phyloP scores from a whole-genome alignment of 2,329 filamentous ascomycete species.

The Aspergillus viridinutans region DNA sequence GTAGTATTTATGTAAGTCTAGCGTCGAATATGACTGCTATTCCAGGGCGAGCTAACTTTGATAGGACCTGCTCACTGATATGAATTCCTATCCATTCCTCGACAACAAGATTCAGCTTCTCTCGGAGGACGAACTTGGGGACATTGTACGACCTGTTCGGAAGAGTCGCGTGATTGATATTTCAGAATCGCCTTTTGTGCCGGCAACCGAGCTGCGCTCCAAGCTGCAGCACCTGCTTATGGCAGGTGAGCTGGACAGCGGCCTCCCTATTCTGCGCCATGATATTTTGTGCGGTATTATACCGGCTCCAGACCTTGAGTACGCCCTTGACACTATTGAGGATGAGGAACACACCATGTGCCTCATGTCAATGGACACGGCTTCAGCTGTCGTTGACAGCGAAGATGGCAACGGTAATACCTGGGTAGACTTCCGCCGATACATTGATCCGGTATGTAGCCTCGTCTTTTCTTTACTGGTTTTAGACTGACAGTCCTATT shows the following conservation, averaged over 20 bases:
- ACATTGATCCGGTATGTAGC: constrained; percentile 74
- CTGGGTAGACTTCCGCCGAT: constrained; percentile 81
- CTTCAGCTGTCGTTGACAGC: constrained; percentile 55
- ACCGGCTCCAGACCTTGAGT: constrained; percentile 89
- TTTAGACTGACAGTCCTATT: constrained; percentile 6
- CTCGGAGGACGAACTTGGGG: constrained; percentile 81
- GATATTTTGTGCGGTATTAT: constrained; percentile 83
- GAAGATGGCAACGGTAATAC: constrained; percentile 53
- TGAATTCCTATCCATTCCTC: constrained; percentile 97
- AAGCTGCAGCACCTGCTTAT: constrained; percentile 80
- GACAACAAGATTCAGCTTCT: constrained; percentile 91
- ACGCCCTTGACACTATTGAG: constrained; percentile 76
- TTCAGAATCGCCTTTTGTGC: constrained; percentile 72
- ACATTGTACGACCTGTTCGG: constrained; percentile 74
- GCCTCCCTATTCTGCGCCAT: constrained; percentile 77
- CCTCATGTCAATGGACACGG: constrained; percentile 68
- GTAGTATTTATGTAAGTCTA: constrained; percentile 76
- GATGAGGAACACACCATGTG: constrained; percentile 70
- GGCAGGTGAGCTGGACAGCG: constrained; percentile 86
- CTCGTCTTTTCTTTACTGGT: background rate
- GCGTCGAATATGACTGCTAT: background rate
- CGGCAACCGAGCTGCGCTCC: constrained; percentile 68
- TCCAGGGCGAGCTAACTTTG: constrained; percentile 13
- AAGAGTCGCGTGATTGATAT: constrained; percentile 84
- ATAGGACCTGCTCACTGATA: constrained; percentile 83